Evolutionary conservation across 129 eudicot genomes (phyloP).

Genomic region (Lactuca saligna): DNA sequence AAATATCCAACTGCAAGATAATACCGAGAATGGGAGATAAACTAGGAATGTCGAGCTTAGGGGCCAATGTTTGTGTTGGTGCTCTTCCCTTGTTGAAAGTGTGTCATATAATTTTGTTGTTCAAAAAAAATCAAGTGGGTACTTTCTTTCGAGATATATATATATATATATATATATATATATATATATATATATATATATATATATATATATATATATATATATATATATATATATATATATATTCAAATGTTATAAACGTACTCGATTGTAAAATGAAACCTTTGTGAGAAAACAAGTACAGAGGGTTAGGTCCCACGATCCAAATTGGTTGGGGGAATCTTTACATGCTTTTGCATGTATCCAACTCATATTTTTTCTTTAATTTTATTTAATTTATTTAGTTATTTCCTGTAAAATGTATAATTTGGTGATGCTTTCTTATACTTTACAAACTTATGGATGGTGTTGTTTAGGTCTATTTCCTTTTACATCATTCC

Average conservation of each 20-base stretch:
- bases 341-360: constrained; percentile 22
- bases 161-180: no score
- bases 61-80: no score
- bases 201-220: no score
- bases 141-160: no score
- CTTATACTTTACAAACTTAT: constrained; percentile 21
- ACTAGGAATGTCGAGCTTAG: no score
- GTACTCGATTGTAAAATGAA: not conserved
- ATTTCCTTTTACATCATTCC: constrained; percentile 19
- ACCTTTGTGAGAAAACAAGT: constrained; percentile 3
- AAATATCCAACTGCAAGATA: no score
- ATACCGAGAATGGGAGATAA: no score
- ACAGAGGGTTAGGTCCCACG: constrained; percentile 25
- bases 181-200: no score
- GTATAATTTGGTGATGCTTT: constrained; percentile 22
- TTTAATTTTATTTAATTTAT: constrained; percentile 11
- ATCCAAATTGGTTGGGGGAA: constrained; percentile 36
- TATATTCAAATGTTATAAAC: not conserved
- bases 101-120: no score
- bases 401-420: constrained; percentile 14
- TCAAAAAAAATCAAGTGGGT: no score
- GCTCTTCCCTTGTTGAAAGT: no score
- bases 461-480: constrained; percentile 27
- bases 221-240: no score
- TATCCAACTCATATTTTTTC: constrained; percentile 23